These are phyloP conservation scores for Xylaria telfairii DNA, from an alignment of 495 filamentous ascomycete species.

Conservation along the genomic window DNA sequence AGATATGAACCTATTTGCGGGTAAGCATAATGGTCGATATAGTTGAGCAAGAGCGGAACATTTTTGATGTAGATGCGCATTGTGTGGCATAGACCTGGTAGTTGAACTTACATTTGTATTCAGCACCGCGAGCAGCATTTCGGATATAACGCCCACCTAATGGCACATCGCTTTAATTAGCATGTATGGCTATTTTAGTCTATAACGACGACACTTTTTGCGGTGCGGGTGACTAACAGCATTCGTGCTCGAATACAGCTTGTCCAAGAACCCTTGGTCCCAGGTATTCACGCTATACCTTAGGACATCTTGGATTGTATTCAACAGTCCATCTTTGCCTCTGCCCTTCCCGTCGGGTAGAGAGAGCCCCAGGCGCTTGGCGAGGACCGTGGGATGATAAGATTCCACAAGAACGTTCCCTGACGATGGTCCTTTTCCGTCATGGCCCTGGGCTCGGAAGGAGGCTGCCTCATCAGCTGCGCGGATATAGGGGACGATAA, in stretches of 20 bases:
- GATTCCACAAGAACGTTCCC: slow-evolving; percentile 72
- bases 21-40: slow-evolving; percentile 24
- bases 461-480: slow-evolving; percentile 71
- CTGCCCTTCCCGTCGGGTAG: slow-evolving; percentile 67
- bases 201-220: not conserved
- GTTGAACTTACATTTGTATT: slow-evolving; percentile 77
- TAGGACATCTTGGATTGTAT: slow-evolving; percentile 69
- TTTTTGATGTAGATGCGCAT: not conserved
- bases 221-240: slow-evolving; percentile 55
- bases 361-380: slow-evolving; percentile 65
- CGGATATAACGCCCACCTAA: slow-evolving; percentile 76
- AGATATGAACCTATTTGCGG: slow-evolving; percentile 69
- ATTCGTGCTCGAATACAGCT: slow-evolving; percentile 86
- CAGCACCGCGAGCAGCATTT: slow-evolving; percentile 79
- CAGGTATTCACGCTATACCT: slow-evolving; percentile 92
- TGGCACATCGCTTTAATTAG: not conserved
- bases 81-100: not conserved
- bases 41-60: not conserved
- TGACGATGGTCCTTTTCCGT: slow-evolving; percentile 49
- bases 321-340: slow-evolving; percentile 74
- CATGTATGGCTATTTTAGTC: not conserved
- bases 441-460: slow-evolving; percentile 57
- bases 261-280: slow-evolving; percentile 94
- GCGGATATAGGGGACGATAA: slow-evolving; percentile 80
- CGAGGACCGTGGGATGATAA: slow-evolving; percentile 69